Evolutionary conservation across 306 rosid genomes (phyloP), one percentile per base, ranked within the genome.

Genomic region (Spatholobus suberectus): DNA sequence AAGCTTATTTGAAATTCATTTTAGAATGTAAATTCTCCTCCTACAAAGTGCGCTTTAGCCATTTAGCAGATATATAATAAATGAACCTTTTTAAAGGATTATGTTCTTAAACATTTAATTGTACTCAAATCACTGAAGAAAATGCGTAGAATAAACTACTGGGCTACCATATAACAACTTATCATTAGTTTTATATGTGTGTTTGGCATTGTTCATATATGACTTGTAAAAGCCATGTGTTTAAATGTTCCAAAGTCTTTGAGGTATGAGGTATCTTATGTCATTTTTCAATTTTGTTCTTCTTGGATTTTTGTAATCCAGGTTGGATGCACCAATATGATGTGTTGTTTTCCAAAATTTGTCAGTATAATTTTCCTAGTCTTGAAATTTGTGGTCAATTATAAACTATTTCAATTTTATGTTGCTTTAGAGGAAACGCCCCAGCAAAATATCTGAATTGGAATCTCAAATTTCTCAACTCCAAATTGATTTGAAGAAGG

Each of bases 381-480:
- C 76, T 41, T 47, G n/a, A 62, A 63, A 10, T 61, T 66, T 81
- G 15, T 84, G 15, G 24, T 20, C 15, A 21, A 62, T 59, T 75
- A 73, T 79, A 65, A 52, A 70, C 46, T 85, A 74, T 35, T n/a
- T 11, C 63, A 32, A 20, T 77, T 57, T 75, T 61, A 26, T 83
- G 55, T 74, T 86, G 34, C 83, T 67, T 21, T 86, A 96, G 99
- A 91, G 89, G 86, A 94, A 91, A 86, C 93, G 92, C 75, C 94
- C 98, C 0, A 94, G 90, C 91, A 89, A 85, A 86, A 90, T 94
- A 84, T 86, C 95, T 6, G 99, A 96, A 71, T 85, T 96, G 84
- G 98, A 96, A 83, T 88, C 95, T 58, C 98, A 92, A 91, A 81
- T 91, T 81, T 85, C 94, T 74, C 92, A 89, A 72, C 97, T 94